Conservation (phyloP, 345 rosid genomes). For the Pistacia vera region DNA sequence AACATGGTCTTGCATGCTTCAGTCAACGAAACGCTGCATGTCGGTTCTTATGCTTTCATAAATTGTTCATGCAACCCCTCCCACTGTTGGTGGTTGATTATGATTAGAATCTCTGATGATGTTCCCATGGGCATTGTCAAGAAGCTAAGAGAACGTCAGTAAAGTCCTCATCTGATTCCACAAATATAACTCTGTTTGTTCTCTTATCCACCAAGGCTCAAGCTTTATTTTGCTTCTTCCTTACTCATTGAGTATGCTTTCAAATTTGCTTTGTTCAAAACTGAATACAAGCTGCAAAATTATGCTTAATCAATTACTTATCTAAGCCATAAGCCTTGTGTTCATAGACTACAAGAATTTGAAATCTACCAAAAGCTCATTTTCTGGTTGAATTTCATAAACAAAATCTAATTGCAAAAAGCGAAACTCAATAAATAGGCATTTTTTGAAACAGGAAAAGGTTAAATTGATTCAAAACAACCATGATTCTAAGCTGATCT, state of each 20-base stretch:
- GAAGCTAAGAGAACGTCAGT: constrained; percentile 32
- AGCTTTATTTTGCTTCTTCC: background rate
- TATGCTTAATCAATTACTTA: background rate
- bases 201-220: constrained; percentile 18
- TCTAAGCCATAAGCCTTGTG: too few species aligned
- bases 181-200: constrained; percentile 23
- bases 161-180: constrained; percentile 23
- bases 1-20: constrained; percentile 25
- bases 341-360: too few species aligned
- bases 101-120: background rate
- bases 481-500: too few species aligned
- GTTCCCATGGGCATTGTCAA: constrained; percentile 32
- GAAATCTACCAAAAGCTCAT: too few species aligned
- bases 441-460: too few species aligned
- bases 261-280: background rate
- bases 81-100: background rate
- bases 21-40: background rate
- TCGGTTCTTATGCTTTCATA: constrained; percentile 26
- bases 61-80: constrained; percentile 26
- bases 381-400: too few species aligned
- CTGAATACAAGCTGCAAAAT: background rate
- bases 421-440: too few species aligned
- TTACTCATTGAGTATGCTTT: background rate
- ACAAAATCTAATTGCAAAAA: too few species aligned
- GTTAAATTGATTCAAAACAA: too few species aligned